Conservation (phyloP, 352 stramenopile species). For the Pythium scleroteichum region DNA sequence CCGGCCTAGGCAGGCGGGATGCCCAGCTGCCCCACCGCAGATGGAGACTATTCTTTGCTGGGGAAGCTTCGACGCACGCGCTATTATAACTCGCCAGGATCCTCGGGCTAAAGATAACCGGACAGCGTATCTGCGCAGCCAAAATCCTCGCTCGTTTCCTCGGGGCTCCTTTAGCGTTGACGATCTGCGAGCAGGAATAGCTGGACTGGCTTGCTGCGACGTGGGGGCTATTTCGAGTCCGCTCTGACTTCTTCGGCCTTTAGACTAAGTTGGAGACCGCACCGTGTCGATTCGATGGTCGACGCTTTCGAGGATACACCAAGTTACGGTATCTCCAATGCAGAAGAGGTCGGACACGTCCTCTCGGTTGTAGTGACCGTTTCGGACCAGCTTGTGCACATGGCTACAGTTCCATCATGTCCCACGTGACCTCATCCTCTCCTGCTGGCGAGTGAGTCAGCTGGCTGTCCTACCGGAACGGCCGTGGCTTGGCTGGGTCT, state of each 20-base stretch:
- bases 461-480: constrained; percentile 18
- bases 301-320: background rate
- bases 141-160: constrained; percentile 14
- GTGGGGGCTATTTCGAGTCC: background rate
- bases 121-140: constrained; percentile 14
- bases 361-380: background rate
- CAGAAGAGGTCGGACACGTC: background rate
- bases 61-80: constrained; percentile 15
- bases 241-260: background rate
- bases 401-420: constrained; percentile 2
- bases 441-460: constrained; percentile 2
- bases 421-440: background rate
- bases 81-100: constrained; percentile 6
- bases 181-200: constrained; percentile 16
- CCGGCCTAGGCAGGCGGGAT: background rate
- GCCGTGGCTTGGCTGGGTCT: constrained; percentile 12
- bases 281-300: background rate
- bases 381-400: background rate
- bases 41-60: background rate
- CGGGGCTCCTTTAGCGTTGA: constrained; percentile 41
- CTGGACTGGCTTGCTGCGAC: background rate
- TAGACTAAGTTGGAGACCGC: background rate
- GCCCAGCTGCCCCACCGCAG: background rate
- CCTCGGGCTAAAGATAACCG: constrained; percentile 17
- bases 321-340: background rate